Conservation (phyloP, 768 basidiomycete genomes). For the Bullera alba region DNA sequence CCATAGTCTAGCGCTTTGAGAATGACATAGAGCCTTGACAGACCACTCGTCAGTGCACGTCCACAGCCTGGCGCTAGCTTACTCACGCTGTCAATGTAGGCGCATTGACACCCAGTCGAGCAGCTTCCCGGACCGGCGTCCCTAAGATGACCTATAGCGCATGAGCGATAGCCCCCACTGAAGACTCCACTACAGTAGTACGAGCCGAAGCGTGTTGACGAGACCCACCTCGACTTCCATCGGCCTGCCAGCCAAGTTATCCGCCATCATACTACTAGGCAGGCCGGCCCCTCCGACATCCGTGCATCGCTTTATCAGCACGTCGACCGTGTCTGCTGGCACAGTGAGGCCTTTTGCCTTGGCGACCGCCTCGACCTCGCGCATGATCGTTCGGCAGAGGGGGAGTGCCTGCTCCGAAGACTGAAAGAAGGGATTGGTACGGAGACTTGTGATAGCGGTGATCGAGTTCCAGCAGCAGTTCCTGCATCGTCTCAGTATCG, state of each 20-base stretch:
- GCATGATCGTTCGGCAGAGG: conserved; percentile 36
- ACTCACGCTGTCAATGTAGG: conserved; percentile 40
- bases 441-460: conserved; percentile 35
- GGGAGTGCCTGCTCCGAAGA: conserved; percentile 31
- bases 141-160: conserved; percentile 36
- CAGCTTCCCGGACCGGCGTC: conserved; percentile 37
- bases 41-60: not conserved
- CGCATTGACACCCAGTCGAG: conserved; percentile 30
- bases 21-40: conserved; percentile 40
- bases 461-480: conserved; percentile 35
- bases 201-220: not conserved
- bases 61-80: not conserved
- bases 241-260: conserved; percentile 32
- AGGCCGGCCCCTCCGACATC: conserved; percentile 32
- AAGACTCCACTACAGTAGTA: not conserved
- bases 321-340: conserved; percentile 36
- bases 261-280: conserved; percentile 41
- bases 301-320: conserved; percentile 40
- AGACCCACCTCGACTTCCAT: conserved; percentile 42
- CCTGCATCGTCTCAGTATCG: conserved; percentile 14
- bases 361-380: conserved; percentile 37
- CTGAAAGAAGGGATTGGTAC: conserved; percentile 37
- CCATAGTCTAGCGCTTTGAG: conserved; percentile 38
- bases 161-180: not conserved
- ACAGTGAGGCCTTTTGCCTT: conserved; percentile 37